Evolutionary conservation across 2,329 filamentous ascomycete genomes (phyloP), one percentile per base, ranked within the genome.

Genomic region (Apiospora phragmitis): DNA sequence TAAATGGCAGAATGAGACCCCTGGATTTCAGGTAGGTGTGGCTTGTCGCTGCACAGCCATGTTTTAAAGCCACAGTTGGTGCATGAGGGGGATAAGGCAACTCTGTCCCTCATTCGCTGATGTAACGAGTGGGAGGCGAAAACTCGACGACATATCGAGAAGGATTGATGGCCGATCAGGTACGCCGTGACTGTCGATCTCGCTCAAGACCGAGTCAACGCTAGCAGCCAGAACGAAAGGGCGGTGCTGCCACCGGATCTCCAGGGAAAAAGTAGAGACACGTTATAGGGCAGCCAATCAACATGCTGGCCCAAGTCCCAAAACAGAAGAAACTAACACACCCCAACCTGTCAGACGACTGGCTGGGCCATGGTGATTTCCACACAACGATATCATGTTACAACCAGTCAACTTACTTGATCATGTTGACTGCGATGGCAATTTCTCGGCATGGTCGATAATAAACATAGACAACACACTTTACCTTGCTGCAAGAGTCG

Each of bases 61-160:
- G 55, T 35, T 14, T 24, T 11, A 9, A 12, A 35, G 55, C 55
- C 55, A 62, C 55, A 59, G 29, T 35, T 21, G 51, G 29, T 21
- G 29, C 14, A 32, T 59, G 18, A 59, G 43, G 43, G 29, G 16
- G 21, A 11, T 11, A 51, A 6, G 18, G 51, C 51, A 21, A n/a
- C 16, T 59, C 51, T 32, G 12, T 8, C 24, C 9, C 42, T 47
- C 68, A 69, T 69, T 70, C 67, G 69, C 32, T 32, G 24, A 26
- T 8, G n/a, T 35, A 68, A 41, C 65, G 68, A 71, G 47, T 9
- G 26, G 55, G 62, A 45, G 71, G 71, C 71, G 65, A 72, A 72
- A 38, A 38, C n/a, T 26, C 49, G 6, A 21, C 35, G 32, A 62
- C 55, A 38, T 32, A 62, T 62, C 55, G 32, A 62, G 55, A 43